A percentile compares a stretch with the other conserved stretches of the same genome.
These are phyloP conservation scores for Monosporozyma unispora DNA, from an alignment of 805 yeast species.

Conservation along the genomic window DNA sequence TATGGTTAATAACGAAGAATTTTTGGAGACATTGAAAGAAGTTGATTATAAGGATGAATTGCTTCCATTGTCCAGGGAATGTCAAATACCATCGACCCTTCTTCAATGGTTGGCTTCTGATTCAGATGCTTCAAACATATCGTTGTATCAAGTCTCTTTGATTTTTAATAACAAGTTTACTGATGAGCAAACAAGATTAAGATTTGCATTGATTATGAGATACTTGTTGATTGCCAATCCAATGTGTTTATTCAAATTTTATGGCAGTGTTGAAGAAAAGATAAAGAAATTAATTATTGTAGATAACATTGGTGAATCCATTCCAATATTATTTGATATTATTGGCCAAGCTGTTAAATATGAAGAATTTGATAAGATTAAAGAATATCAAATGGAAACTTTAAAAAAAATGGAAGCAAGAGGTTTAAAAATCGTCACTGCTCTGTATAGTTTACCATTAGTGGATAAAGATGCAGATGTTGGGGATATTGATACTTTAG, in stretches of 20 bases:
- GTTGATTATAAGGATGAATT: constrained; percentile 31
- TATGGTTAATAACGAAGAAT: constrained; percentile 32
- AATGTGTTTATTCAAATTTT: constrained; percentile 25
- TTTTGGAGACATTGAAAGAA: constrained; percentile 26
- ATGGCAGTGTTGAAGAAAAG: constrained; percentile 24
- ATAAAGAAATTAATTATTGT: constrained; percentile 27
- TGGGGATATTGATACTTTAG: constrained; percentile 6
- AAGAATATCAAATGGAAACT: constrained; percentile 15
- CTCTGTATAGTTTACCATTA: not conserved
- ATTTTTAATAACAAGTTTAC: constrained; percentile 28
- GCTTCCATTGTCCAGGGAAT: constrained; percentile 26
- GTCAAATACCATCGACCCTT: constrained; percentile 32
- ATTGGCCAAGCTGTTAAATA: constrained; percentile 23
- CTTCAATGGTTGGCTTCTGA: constrained; percentile 29
- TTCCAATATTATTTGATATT: constrained; percentile 29
- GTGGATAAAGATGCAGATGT: not conserved
- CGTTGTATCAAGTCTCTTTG: constrained; percentile 30
- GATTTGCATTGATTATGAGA: constrained; percentile 29
- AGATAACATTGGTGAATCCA: constrained; percentile 26
- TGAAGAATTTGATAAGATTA: constrained; percentile 25
- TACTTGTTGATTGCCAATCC: constrained; percentile 29
- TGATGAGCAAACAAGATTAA: constrained; percentile 30
- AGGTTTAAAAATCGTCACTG: constrained; percentile 11
- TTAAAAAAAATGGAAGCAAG: constrained; percentile 17
- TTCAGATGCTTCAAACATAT: constrained; percentile 24